Conservation (phyloP, 208 protist species). For the Leishmania guyanensis region DNA sequence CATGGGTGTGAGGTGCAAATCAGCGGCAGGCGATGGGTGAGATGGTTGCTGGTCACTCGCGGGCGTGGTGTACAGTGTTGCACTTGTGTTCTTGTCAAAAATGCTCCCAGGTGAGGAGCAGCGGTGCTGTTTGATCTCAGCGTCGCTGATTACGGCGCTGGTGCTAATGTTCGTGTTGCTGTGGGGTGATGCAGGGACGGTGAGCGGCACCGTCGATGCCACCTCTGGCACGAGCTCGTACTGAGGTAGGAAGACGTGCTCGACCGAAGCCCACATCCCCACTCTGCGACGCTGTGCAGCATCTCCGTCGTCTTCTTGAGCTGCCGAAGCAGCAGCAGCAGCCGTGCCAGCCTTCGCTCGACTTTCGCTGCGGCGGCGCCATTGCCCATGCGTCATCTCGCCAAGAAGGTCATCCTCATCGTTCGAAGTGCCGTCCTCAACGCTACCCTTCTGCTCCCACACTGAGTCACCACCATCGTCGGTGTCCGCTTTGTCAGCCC, state of each 20-base stretch:
- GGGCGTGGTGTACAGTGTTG: not conserved
- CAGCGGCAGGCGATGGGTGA: not conserved
- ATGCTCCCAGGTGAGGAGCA: not conserved
- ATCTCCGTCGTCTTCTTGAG: constrained; percentile 24
- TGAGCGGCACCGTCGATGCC: constrained; percentile 21
- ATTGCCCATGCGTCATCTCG: not conserved
- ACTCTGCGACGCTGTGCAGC: constrained; percentile 14
- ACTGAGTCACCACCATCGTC: constrained; percentile 20
- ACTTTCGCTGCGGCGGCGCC: not conserved
- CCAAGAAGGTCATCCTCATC: not conserved
- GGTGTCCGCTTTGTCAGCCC: not conserved
- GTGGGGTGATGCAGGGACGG: constrained; percentile 13
- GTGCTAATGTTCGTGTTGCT: not conserved
- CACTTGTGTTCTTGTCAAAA: not conserved
- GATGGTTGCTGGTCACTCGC: not conserved
- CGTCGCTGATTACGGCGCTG: not conserved
- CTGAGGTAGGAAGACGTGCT: constrained; percentile 58
- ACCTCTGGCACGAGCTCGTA: constrained; percentile 50
- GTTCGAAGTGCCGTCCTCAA: not conserved
- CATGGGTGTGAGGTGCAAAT: not conserved
- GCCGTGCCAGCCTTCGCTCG: not conserved
- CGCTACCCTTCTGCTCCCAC: constrained; percentile 26
- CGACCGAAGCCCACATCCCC: constrained; percentile 50
- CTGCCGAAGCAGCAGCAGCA: not conserved
- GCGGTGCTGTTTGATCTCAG: not conserved